A percentile compares a stretch with the other conserved stretches of the same genome.
phyloP scores from a whole-genome alignment of 1,139 yeast species.

The Yamadazyma diddensiae region DNA sequence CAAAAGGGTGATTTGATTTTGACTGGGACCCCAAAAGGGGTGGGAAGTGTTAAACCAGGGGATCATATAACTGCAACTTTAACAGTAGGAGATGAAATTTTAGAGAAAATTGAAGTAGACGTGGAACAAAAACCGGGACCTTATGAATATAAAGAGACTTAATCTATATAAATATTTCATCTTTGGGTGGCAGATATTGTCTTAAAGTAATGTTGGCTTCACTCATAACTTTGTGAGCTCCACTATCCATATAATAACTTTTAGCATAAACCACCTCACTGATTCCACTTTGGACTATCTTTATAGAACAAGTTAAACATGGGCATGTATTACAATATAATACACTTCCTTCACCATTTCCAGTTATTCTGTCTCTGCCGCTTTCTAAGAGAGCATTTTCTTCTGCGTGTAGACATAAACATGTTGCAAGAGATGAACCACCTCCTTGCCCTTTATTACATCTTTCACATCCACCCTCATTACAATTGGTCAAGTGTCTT shows the following conservation, averaged over 20 bases:
- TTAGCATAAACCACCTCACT: slow-evolving; percentile 92
- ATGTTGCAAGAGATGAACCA: slow-evolving; percentile 63
- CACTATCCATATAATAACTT: slow-evolving; percentile 85
- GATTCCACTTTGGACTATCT: slow-evolving; percentile 91
- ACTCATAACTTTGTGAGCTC: slow-evolving; percentile 65
- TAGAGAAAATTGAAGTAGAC: slow-evolving; percentile 52
- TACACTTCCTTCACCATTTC: slow-evolving; percentile 41
- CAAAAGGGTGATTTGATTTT: slow-evolving; percentile 87
- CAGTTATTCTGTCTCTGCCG: slow-evolving; percentile 74
- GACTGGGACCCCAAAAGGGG: slow-evolving; percentile 99
- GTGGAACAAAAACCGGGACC: slow-evolving; percentile 78
- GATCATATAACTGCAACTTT: slow-evolving; percentile 69
- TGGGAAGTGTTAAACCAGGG: slow-evolving; percentile 76
- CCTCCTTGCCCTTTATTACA: slow-evolving; percentile 75
- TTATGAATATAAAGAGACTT: slow-evolving; percentile 60
- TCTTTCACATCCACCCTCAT: slow-evolving; percentile 90
- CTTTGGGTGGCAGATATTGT: slow-evolving; percentile 66
- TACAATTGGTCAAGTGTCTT: slow-evolving; percentile 79
- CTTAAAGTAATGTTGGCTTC: slow-evolving; percentile 74
- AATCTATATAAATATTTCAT: slow-evolving; percentile 37
- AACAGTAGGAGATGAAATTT: slow-evolving; percentile 49
- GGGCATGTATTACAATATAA: slow-evolving; percentile 97
- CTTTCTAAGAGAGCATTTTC: slow-evolving; percentile 94
- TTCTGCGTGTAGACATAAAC: slow-evolving; percentile 94
- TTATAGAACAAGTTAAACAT: slow-evolving; percentile 91